Evolutionary conservation across 305 asterid genomes (phyloP).

Genomic region (Caryopteris hybrid): DNA sequence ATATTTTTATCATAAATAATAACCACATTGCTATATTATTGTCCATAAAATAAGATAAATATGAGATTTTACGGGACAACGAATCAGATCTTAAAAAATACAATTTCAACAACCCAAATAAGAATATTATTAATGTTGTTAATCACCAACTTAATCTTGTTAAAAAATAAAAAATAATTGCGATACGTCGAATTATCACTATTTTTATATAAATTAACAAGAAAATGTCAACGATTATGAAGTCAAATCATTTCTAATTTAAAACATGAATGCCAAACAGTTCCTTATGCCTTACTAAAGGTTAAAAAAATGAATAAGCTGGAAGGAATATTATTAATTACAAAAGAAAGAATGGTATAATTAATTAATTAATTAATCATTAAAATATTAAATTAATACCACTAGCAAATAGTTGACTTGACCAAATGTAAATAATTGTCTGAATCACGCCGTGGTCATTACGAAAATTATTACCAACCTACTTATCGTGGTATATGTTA

Average conservation of each 20-base stretch:
- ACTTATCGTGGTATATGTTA: too few relatives aligned
- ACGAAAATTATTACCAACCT: neutral
- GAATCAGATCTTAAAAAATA: too few relatives aligned
- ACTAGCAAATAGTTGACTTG: conserved; percentile 21
- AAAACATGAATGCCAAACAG: conserved; percentile 10
- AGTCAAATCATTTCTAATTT: neutral
- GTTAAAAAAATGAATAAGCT: neutral
- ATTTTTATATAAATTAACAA: neutral
- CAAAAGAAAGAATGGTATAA: neutral
- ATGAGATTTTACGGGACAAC: too few relatives aligned
- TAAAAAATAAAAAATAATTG: too few relatives aligned
- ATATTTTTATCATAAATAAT: too few relatives aligned
- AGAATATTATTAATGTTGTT: too few relatives aligned
- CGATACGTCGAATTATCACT: too few relatives aligned
- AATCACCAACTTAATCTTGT: too few relatives aligned
- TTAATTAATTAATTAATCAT: neutral
- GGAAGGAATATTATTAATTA: neutral
- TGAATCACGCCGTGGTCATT: neutral
- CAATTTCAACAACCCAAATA: too few relatives aligned
- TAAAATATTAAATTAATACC: conserved; percentile 1
- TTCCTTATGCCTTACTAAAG: neutral
- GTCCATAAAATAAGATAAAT: too few relatives aligned
- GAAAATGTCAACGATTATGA: conserved; percentile 16
- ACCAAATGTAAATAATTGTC: conserved; percentile 9
- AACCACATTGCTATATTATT: too few relatives aligned